phyloP scores from a whole-genome alignment of 345 rosid genomes.

The Geranium rotundifolium region DNA sequence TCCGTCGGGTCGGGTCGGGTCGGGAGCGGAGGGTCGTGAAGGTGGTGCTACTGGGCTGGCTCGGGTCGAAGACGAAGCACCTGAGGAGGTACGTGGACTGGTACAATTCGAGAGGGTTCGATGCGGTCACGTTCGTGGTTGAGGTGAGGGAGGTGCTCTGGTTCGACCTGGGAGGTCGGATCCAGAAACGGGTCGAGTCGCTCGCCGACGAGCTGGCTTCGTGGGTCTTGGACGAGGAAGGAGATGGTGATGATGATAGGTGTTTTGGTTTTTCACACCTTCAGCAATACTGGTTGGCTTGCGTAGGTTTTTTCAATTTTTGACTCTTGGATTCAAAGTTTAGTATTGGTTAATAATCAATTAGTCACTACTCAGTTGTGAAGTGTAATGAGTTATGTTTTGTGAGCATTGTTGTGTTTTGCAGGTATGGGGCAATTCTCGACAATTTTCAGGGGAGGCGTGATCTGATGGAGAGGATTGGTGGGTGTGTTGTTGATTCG shows the following conservation, averaged over 20 bases:
- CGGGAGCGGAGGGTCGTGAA: conserved; percentile 31
- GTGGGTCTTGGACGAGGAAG: conserved; percentile 35
- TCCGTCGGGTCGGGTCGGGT: conserved; percentile 12
- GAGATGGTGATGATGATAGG: conserved; percentile 32
- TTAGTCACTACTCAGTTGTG: neutral
- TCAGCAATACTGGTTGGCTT: conserved; percentile 95
- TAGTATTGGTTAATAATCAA: too few species aligned
- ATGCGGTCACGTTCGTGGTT: conserved; percentile 59
- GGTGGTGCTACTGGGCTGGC: conserved; percentile 85
- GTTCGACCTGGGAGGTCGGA: conserved; percentile 40
- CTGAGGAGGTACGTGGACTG: conserved; percentile 71
- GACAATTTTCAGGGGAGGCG: conserved; percentile 34
- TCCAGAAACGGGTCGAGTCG: conserved; percentile 38
- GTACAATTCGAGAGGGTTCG: conserved; percentile 64
- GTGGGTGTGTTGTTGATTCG: conserved; percentile 65
- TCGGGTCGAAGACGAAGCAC: conserved; percentile 71
- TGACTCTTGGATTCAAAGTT: neutral
- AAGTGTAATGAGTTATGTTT: neutral
- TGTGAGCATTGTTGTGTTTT: neutral
- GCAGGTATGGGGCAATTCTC: conserved; percentile 65
- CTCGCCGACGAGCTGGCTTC: conserved; percentile 39
- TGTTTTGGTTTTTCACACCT: conserved; percentile 64
- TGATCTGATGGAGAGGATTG: conserved; percentile 44
- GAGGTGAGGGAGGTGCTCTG: conserved; percentile 45
- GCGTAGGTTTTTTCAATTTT: conserved; percentile 42